Evolutionary conservation across 2,329 filamentous ascomycete species (phyloP).

Genomic region (Acarospora socialis): DNA sequence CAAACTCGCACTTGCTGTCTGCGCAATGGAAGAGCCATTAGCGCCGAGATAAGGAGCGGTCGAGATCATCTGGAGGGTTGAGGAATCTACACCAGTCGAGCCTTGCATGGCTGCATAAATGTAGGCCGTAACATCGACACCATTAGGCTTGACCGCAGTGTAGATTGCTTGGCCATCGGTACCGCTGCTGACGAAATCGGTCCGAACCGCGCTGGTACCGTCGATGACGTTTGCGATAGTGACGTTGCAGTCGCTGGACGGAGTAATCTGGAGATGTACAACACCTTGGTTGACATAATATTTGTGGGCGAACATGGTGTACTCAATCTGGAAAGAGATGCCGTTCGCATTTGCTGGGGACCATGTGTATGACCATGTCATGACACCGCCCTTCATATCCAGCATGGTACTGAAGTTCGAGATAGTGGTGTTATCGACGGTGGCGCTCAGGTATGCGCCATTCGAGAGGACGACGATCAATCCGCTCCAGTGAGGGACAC

Average conservation of each 20-base stretch:
- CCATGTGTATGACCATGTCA: constrained; percentile 55
- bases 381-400: constrained; percentile 47
- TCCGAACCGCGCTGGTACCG: constrained; percentile 52
- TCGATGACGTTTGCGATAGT: constrained; percentile 54
- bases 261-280: constrained; percentile 44
- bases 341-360: constrained; percentile 34
- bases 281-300: constrained; percentile 46
- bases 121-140: constrained; percentile 51
- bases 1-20: constrained; percentile 41
- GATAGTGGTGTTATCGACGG: constrained; percentile 43
- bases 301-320: constrained; percentile 52
- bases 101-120: constrained; percentile 33
- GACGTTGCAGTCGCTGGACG: constrained; percentile 38
- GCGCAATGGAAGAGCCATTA: constrained; percentile 51
- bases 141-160: constrained; percentile 48
- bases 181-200: constrained; percentile 43
- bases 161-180: constrained; percentile 45
- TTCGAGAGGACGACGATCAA: constrained; percentile 43
- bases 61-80: constrained; percentile 29
- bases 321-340: constrained; percentile 42
- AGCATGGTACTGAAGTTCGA: constrained; percentile 46
- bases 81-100: constrained; percentile 27
- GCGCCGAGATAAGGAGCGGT: constrained; percentile 35
- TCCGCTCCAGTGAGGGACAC: constrained; percentile 54
- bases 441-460: constrained; percentile 43